Evolutionary conservation across 2,329 filamentous ascomycete genomes (phyloP).

Genomic region (Xylaria sp.): DNA sequence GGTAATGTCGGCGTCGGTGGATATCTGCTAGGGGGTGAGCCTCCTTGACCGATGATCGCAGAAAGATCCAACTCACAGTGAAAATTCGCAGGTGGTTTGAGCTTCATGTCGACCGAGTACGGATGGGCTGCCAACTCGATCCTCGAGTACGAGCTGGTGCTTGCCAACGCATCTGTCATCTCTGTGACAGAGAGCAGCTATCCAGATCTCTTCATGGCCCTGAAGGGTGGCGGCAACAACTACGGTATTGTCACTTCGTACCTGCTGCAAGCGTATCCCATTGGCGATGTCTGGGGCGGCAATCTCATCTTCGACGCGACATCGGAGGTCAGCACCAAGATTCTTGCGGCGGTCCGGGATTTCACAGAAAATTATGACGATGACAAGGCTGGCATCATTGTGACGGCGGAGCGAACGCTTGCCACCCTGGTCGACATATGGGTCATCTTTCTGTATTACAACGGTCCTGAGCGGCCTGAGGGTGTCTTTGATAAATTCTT

Average conservation of each 20-base stretch:
- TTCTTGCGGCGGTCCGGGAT: slow-evolving; percentile 57
- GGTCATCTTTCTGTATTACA: slow-evolving; percentile 68
- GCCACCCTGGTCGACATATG: slow-evolving; percentile 56
- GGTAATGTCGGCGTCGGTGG: slow-evolving; percentile 56
- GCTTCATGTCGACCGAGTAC: slow-evolving; percentile 56
- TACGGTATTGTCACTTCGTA: slow-evolving; percentile 58
- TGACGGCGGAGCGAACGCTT: slow-evolving; percentile 56
- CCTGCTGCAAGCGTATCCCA: slow-evolving; percentile 49
- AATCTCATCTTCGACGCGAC: slow-evolving; percentile 47
- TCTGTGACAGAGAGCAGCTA: slow-evolving; percentile 50
- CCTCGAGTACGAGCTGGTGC: slow-evolving; percentile 56
- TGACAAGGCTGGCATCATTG: slow-evolving; percentile 64
- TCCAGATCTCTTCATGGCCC: slow-evolving; percentile 56
- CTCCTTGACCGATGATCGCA: slow-evolving; percentile 43
- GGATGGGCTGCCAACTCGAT: slow-evolving; percentile 59
- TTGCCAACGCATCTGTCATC: slow-evolving; percentile 55
- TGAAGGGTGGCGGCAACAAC: slow-evolving; percentile 63
- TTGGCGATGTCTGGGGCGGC: slow-evolving; percentile 51
- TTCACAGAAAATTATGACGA: slow-evolving; percentile 65
- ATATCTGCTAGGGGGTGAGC: slow-evolving; percentile 59
- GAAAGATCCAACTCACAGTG: slow-evolving; percentile 5
- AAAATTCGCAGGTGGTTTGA: slow-evolving; percentile 52
- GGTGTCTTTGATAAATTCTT: slow-evolving; percentile 64
- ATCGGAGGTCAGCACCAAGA: slow-evolving; percentile 37
- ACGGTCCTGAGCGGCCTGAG: slow-evolving; percentile 58